Base-by-base conservation (phyloP, 805 yeast species). In the Pichia exigua region DNA sequence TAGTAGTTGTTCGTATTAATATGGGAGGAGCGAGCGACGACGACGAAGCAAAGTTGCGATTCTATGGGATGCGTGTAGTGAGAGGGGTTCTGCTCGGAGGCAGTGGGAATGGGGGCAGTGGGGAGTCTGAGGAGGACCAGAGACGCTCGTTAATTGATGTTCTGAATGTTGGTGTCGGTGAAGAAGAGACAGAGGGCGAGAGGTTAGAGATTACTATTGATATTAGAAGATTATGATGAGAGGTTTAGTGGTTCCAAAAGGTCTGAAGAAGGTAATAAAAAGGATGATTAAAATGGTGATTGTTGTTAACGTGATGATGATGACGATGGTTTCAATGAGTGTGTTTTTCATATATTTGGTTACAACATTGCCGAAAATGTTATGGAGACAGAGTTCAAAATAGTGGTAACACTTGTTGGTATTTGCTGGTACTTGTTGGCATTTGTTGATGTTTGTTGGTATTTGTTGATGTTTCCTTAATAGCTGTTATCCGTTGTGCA, bases 1-100 rank as follows among this genome's bases (percentile, higher is more conserved):
- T 86, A 24, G 78, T 83, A 2, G 75, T 87, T 3, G 55, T 83
- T 18, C 74, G 71, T 50, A 57, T 86, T 3, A 65, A 64, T 21
- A 81, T 86, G 85, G 65, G 69, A 45, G 91, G 91, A n/a, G 86
- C 83, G 1, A 78, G 85, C 4, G 79, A 79, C 55, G 87, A 84
- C 50, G 90, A 85, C 45, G 92, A 85, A 62, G 65, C 79, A 1
- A 67, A 72, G 32, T 60, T 86, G 35, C 64, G 85, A 43, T 74
- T 73, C 53, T 81, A 81, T 52, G 66, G 77, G 2, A 65, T 68
- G 42, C 68, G 75, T 35, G 65, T 78, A 9, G 67, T 81, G 4
- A 62, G 67, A 42, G 66, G 64, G 17, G 61, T 69, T 17, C 55
- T 76, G 51, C 50, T 51, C 24, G 55, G 60, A 27, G 42, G 24